Evolutionary conservation across 495 filamentous ascomycete genomes (phyloP), one percentile per base, ranked within the genome.

Genomic region (Penicillium goetzii): DNA sequence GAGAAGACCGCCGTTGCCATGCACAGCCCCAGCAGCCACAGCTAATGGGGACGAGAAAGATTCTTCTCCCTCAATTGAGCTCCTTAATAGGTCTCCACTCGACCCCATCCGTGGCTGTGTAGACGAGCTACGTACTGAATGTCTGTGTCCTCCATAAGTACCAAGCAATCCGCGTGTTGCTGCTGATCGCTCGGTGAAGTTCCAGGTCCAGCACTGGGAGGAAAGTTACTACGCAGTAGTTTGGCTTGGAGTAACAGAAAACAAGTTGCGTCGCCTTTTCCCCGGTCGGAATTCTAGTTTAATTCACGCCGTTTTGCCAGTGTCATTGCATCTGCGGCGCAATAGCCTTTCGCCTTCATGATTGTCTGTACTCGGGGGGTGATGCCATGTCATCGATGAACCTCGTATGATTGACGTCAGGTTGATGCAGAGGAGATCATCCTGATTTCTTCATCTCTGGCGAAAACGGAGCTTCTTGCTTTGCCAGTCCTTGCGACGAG

Each of bases 331-430:
- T 53, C 52, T 55, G 52, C 33, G 32, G 52, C 52, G 52, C 17
- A 55, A 36, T 19, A 21, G 19, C 11, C 10, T 15, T 55, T 33
- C 3, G 21, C 41, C 41, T 47, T 23, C 17, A 38, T 36, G 30
- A 38, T 21, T 11, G 58, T 25, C 19, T n/a, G 12, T 17, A 34
- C 15, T 25, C 14, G 10, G 52, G 14, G 55, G 43, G 55, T 61
- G 59, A 50, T 55, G 59, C 59, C 59, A 61, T 61, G 59, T 61
- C 59, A 55, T 61, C 60, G 25, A 45, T n/a, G n/a, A 30, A 32
- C 25, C 14, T 38, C 55, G 50, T 59, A 53, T 34, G 21, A 47
- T 61, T 74, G 71, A 74, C 71, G 71, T 74, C 71, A 74, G 54
- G 58, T 54, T 71, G 68, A 74, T 71, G 68, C 45, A 55, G 53